Evolutionary conservation across 305 asterid genomes (phyloP).

Genomic region (Fraxinus greggii): DNA sequence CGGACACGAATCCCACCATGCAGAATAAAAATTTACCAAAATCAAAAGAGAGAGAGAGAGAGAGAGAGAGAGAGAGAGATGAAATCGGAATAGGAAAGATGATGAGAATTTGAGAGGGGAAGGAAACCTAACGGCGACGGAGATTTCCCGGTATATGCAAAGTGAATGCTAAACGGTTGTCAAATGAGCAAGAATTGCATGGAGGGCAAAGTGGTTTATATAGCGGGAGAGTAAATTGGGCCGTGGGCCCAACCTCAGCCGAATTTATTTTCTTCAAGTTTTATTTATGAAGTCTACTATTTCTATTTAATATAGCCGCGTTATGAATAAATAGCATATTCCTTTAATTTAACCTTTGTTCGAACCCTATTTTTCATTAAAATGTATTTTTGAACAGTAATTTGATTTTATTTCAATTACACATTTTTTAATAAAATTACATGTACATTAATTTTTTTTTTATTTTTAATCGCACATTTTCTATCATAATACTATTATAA

Average conservation of each 20-base stretch:
- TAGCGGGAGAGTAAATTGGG: slow-evolving; percentile 29
- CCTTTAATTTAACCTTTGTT: too few relatives aligned
- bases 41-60: neutral
- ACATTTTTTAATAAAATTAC: too few relatives aligned
- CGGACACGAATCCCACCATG: slow-evolving; percentile 54
- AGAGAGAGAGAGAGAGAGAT: neutral
- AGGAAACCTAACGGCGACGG: slow-evolving; percentile 36
- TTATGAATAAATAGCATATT: too few relatives aligned
- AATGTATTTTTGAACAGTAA: too few relatives aligned
- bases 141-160: neutral
- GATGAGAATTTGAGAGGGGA: neutral
- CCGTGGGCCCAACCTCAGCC: slow-evolving; percentile 37
- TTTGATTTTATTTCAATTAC: too few relatives aligned
- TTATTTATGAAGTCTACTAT: neutral
- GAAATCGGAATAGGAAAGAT: neutral
- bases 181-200: slow-evolving; percentile 73
- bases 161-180: slow-evolving; percentile 31
- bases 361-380: too few relatives aligned
- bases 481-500: too few relatives aligned
- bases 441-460: too few relatives aligned
- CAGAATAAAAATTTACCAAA: slow-evolving; percentile 27
- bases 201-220: slow-evolving; percentile 46
- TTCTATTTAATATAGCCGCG: too few relatives aligned
- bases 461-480: too few relatives aligned
- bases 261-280: neutral